phyloP scores from a whole-genome alignment of 257 asterid genomes.

The Rehmannia glutinosa region DNA sequence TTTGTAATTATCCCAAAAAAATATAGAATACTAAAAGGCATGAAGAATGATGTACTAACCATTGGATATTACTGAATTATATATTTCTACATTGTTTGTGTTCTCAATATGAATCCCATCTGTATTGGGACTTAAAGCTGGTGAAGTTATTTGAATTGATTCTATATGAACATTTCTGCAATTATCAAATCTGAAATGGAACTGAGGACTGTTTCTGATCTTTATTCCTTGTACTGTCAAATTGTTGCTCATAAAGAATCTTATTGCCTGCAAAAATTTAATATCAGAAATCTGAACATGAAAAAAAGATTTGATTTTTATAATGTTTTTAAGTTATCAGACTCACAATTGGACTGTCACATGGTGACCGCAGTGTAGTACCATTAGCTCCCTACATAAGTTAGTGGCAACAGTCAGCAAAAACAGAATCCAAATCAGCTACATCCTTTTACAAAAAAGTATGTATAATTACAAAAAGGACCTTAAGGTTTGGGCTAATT shows the following conservation, averaged over 20 bases:
- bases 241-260: conserved; percentile 68
- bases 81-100: conserved; percentile 45
- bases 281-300: background rate
- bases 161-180: conserved; percentile 51
- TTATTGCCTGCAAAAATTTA: conserved; percentile 38
- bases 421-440: background rate
- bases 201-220: conserved; percentile 55
- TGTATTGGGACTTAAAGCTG: conserved; percentile 57
- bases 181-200: conserved; percentile 53
- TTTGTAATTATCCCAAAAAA: too few species aligned
- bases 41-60: conserved; percentile 28
- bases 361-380: conserved; percentile 37
- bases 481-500: too few species aligned
- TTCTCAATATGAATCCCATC: conserved; percentile 66
- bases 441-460: background rate
- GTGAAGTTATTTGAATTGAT: conserved; percentile 47
- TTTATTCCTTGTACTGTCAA: conserved; percentile 46
- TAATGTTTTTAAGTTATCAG: background rate
- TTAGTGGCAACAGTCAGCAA: conserved; percentile 7
- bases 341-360: conserved; percentile 72
- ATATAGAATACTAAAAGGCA: too few species aligned
- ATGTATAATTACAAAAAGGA: too few species aligned
- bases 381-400: conserved; percentile 41
- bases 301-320: background rate
- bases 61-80: conserved; percentile 46